Percentiles rank a stretch among this genome's conserved stretches.
Conservation (phyloP, 441 rosid species). For the Raphanus hybrid region DNA sequence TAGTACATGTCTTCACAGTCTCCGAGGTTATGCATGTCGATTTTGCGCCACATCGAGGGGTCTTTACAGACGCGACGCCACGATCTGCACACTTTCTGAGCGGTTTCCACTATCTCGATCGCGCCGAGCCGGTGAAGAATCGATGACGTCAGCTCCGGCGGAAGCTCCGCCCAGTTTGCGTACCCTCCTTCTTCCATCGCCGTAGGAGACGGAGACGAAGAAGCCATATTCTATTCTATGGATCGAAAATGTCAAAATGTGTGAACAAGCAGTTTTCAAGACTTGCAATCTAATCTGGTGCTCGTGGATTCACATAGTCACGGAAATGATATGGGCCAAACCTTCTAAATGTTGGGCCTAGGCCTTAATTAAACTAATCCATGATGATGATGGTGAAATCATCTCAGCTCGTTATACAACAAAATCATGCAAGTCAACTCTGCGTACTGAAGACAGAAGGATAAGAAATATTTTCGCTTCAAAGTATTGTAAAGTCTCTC, state of each 20-base stretch:
- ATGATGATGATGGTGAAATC: no score
- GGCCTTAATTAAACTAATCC: background rate
- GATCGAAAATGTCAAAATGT: background rate
- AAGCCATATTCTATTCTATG: background rate
- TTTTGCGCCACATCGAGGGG: conserved; percentile 7
- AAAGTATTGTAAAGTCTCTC: conserved; percentile 59
- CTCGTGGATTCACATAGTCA: background rate
- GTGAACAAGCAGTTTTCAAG: background rate
- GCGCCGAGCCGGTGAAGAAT: conserved; percentile 1
- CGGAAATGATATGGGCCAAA: background rate
- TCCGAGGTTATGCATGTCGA: background rate
- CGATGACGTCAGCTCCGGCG: background rate
- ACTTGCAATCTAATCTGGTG: background rate
- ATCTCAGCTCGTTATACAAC: no score
- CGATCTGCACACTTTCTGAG: conserved; percentile 8
- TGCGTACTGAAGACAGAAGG: no score
- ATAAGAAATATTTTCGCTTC: conserved; percentile 27
- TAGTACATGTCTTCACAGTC: background rate
- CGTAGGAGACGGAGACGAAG: background rate
- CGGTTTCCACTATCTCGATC: background rate
- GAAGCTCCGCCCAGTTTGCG: background rate
- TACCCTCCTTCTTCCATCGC: background rate
- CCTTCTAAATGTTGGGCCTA: background rate
- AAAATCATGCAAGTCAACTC: no score
- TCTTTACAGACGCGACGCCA: conserved; percentile 11